phyloP scores from a whole-genome alignment of 2,329 filamentous ascomycete species.

The Diaporthe capsici region DNA sequence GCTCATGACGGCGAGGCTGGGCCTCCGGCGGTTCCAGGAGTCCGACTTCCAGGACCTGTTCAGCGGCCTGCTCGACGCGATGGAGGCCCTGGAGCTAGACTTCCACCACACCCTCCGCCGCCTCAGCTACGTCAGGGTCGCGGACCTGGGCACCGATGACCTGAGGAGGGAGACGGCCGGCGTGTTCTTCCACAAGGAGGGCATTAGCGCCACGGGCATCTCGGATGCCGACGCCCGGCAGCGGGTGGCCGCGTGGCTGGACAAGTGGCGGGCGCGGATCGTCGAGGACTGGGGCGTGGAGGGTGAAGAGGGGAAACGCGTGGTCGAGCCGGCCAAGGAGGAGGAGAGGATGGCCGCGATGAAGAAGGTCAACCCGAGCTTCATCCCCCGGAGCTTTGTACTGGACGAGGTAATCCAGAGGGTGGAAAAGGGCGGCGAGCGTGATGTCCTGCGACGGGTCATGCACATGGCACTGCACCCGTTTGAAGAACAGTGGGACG shows the following conservation, averaged over 20 bases:
- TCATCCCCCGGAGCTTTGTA: conserved; percentile 91
- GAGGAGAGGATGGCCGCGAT: conserved; percentile 78
- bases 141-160: conserved; percentile 75
- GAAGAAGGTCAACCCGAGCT: conserved; percentile 93
- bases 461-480: conserved; percentile 89
- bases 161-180: conserved; percentile 74
- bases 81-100: conserved; percentile 88
- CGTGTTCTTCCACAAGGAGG: conserved; percentile 86
- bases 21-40: conserved; percentile 77
- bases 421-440: conserved; percentile 87
- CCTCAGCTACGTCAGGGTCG: conserved; percentile 74
- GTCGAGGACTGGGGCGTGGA: conserved; percentile 80
- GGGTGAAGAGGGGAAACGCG: conserved; percentile 53
- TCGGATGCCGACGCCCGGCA: conserved; percentile 75
- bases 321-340: conserved; percentile 60
- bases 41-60: conserved; percentile 86
- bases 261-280: conserved; percentile 80
- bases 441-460: conserved; percentile 81
- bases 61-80: conserved; percentile 83
- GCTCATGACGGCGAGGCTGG: conserved; percentile 85
- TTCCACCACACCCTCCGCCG: conserved; percentile 95
- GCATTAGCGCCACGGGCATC: conserved; percentile 67
- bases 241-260: conserved; percentile 83
- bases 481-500: conserved; percentile 84
- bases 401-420: conserved; percentile 92